Evolutionary conservation across 2,329 filamentous ascomycete species (phyloP).

Genomic region (Trichophyton mentagrophytes): DNA sequence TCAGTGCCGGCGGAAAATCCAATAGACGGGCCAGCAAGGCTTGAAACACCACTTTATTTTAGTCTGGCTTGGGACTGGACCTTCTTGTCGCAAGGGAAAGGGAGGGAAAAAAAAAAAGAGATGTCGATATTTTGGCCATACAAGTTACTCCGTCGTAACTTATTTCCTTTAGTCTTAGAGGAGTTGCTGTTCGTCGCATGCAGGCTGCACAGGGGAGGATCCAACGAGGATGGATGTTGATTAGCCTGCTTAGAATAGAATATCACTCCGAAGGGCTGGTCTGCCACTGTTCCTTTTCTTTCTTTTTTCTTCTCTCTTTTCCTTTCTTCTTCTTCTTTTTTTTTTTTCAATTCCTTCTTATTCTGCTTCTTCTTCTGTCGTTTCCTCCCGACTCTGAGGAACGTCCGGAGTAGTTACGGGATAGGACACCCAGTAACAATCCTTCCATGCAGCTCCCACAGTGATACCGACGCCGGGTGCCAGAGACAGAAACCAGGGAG

Average conservation of each 20-base stretch:
- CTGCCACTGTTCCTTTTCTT: neutral
- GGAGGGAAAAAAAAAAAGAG: neutral
- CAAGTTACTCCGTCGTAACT: no score
- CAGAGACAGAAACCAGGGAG: neutral
- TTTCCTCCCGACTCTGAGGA: neutral
- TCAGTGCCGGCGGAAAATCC: neutral
- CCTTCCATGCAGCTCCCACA: neutral
- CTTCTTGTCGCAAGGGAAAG: neutral
- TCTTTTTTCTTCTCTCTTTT: neutral
- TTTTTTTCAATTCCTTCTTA: neutral
- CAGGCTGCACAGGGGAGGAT: neutral
- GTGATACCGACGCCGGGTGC: neutral
- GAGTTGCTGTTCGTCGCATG: neutral
- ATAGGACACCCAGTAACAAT: neutral
- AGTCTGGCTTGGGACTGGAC: neutral
- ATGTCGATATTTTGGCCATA: no score
- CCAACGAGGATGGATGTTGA: neutral
- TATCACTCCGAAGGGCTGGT: neutral
- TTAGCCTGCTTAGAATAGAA: neutral
- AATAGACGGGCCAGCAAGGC: conserved; percentile 1
- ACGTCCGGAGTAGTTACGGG: neutral
- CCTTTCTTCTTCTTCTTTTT: neutral
- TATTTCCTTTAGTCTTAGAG: neutral
- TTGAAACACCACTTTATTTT: neutral
- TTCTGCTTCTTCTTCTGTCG: neutral